A percentile compares a stretch with the other conserved stretches of the same genome.
Conservation (phyloP, 2,329 filamentous ascomycete genomes). For the Curvularia lunata region DNA sequence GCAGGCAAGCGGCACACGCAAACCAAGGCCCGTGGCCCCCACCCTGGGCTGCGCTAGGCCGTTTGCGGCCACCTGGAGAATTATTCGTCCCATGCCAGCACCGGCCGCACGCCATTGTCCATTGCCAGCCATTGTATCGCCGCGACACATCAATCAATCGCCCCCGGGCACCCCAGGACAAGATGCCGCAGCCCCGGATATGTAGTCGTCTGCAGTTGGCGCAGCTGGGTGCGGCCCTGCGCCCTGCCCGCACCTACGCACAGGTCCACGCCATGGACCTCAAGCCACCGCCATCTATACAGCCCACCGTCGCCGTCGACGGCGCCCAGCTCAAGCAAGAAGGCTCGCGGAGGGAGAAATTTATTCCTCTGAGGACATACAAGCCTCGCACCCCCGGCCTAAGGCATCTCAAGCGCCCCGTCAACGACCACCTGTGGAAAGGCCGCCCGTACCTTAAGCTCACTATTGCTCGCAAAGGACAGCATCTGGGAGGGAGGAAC, state of each 20-base stretch:
- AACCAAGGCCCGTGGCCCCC: constrained; percentile 9
- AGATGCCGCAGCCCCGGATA: constrained; percentile 72
- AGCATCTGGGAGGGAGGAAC: constrained; percentile 91
- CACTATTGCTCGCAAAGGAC: constrained; percentile 91
- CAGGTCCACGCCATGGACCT: constrained; percentile 51
- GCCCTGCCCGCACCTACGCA: constrained; percentile 60
- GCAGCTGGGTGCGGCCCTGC: constrained; percentile 57
- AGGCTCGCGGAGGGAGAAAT: constrained; percentile 41
- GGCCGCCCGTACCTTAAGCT: constrained; percentile 81
- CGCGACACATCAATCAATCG: constrained; percentile 20
- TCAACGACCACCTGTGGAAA: constrained; percentile 98
- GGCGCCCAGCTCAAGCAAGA: constrained; percentile 30
- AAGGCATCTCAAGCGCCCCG: constrained; percentile 86
- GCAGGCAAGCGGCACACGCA: constrained; percentile 16
- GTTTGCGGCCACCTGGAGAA: constrained; percentile 37
- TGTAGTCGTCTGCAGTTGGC: constrained; percentile 61
- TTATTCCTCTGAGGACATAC: constrained; percentile 75
- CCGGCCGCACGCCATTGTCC: constrained; percentile 16
- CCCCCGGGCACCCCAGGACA: constrained; percentile 21
- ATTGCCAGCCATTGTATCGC: constrained; percentile 34
- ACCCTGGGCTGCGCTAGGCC: constrained; percentile 30
- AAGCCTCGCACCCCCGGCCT: constrained; percentile 92
- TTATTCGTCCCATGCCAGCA: constrained; percentile 34
- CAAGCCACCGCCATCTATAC: constrained; percentile 37
- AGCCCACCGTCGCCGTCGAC: constrained; percentile 45